Conservation (phyloP, 1,139 yeast species). For the Magnusiomyces clavatus region DNA sequence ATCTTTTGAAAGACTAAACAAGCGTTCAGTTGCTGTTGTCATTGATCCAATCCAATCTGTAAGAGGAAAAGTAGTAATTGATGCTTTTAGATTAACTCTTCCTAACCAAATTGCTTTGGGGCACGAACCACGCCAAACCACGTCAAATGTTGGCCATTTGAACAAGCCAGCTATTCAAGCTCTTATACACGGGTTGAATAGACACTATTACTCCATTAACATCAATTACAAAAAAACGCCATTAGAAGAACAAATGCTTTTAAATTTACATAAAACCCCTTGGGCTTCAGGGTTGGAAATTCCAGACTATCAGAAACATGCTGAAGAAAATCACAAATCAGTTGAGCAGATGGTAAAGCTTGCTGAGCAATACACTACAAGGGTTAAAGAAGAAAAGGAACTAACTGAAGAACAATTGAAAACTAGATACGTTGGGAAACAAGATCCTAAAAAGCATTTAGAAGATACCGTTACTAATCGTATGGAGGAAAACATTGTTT, state of each 20-base stretch:
- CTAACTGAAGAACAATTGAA: constrained; percentile 81
- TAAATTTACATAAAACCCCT: constrained; percentile 88
- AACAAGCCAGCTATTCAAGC: constrained; percentile 99
- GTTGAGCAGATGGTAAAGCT: constrained; percentile 79
- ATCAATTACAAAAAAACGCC: constrained; percentile 92
- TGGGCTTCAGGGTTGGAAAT: constrained; percentile 92
- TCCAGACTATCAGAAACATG: constrained; percentile 71
- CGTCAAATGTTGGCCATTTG: constrained; percentile 90
- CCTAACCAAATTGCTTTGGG: constrained; percentile 89
- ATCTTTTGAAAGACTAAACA: constrained; percentile 91
- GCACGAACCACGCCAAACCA: constrained; percentile 96
- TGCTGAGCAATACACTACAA: constrained; percentile 81
- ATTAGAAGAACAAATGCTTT: constrained; percentile 86
- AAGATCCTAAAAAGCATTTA: constrained; percentile 96
- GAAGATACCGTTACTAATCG: constrained; percentile 79
- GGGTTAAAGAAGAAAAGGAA: constrained; percentile 91
- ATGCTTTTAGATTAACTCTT: constrained; percentile 92
- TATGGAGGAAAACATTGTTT: constrained; percentile 83
- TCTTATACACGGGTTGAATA: constrained; percentile 90
- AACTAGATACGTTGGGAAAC: constrained; percentile 95
- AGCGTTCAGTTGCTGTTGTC: constrained; percentile 94
- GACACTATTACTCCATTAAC: constrained; percentile 92
- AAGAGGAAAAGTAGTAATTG: constrained; percentile 97
- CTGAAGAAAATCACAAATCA: constrained; percentile 63
- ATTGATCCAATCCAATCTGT: constrained; percentile 98